Evolutionary conservation across 2,329 filamentous ascomycete species (phyloP).

Genomic region (Monilinia laxa): DNA sequence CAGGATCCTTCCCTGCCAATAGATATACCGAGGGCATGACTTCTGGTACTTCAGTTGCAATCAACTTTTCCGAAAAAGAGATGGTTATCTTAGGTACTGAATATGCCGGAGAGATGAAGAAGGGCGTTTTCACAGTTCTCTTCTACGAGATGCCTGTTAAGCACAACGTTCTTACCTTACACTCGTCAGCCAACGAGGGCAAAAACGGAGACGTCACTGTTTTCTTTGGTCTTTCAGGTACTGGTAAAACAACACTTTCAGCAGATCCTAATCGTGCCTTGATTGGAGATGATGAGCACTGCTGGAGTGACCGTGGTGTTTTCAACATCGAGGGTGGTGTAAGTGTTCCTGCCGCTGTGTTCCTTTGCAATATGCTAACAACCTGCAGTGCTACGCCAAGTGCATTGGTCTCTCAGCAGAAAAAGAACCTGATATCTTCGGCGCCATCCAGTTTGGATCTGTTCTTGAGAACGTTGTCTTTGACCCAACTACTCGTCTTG

Average conservation of each 20-base stretch:
- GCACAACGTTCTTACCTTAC: slow-evolving; percentile 97
- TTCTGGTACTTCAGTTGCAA: slow-evolving; percentile 92
- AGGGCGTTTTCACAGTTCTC: slow-evolving; percentile 97
- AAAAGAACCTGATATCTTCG: slow-evolving; percentile 98
- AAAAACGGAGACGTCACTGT: slow-evolving; percentile 93
- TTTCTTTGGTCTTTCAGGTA: slow-evolving; percentile 98
- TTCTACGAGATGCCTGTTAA: slow-evolving; percentile 99
- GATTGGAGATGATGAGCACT: slow-evolving; percentile 99
- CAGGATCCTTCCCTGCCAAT: slow-evolving; percentile 97
- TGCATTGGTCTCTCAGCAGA: slow-evolving; percentile 94
- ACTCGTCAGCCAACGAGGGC: slow-evolving; percentile 98
- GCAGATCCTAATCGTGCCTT: slow-evolving; percentile 94
- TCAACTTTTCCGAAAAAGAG: slow-evolving; percentile 99
- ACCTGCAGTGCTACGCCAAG: slow-evolving; percentile 83
- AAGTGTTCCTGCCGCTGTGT: slow-evolving; percentile 30
- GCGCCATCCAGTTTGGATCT: slow-evolving; percentile 93
- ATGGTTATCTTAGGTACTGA: slow-evolving; percentile 99
- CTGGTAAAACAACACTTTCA: slow-evolving; percentile 97
- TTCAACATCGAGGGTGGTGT: slow-evolving; percentile 98
- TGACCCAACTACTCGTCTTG: slow-evolving; percentile 80
- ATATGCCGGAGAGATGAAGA: slow-evolving; percentile 98
- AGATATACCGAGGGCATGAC: slow-evolving; percentile 98
- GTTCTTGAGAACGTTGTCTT: slow-evolving; percentile 99
- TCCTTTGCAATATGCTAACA: slow-evolving; percentile 22
- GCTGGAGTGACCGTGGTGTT: slow-evolving; percentile 94